Conservation (phyloP, 345 rosid genomes). For the Corchorus capsularis region DNA sequence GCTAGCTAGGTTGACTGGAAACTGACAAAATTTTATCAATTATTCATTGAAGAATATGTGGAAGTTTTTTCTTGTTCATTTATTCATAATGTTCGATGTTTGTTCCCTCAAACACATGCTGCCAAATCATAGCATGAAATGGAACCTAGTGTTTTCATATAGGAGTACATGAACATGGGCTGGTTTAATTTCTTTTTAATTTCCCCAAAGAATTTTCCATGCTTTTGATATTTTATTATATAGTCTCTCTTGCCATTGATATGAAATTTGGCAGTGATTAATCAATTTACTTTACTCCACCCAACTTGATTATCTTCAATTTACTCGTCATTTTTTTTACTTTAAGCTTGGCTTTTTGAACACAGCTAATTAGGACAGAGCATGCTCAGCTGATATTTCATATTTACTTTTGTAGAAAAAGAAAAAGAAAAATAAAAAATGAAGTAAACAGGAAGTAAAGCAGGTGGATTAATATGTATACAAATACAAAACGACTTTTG, state of each 20-base stretch:
- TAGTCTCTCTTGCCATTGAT: too few species aligned
- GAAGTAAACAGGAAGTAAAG: background rate
- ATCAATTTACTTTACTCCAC: too few species aligned
- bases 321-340: too few species aligned
- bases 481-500: conserved; percentile 7
- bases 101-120: background rate
- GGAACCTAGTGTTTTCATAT: background rate
- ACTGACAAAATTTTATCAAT: background rate
- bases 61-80: background rate
- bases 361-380: background rate
- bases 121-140: background rate
- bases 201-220: too few species aligned
- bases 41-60: background rate
- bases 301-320: too few species aligned
- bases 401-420: background rate
- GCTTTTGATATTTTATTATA: too few species aligned
- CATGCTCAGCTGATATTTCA: background rate
- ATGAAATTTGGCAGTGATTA: background rate
- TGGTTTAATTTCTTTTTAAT: too few species aligned
- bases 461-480: conserved; percentile 1
- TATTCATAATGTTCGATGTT: background rate
- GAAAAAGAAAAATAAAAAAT: background rate
- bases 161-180: too few species aligned
- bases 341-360: background rate
- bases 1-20: background rate